Evolutionary conservation across 176 grass and related monocot species (phyloP), one percentile per base, ranked within the genome.

Genomic region (Oryza brachyantha): DNA sequence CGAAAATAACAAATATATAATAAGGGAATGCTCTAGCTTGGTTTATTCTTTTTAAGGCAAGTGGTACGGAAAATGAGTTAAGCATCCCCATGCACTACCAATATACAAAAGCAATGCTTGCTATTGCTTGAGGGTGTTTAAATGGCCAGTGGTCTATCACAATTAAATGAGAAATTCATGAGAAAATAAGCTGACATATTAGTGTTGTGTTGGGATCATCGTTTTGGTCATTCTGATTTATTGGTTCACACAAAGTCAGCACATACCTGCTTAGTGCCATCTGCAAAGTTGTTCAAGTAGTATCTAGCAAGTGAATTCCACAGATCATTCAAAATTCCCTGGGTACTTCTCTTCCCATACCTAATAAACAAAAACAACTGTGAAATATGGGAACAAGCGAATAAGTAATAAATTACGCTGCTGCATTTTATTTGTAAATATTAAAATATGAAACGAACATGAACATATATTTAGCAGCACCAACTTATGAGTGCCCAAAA

Each of bases 241-340:
- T 57, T 10, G 21, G n/a, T 57, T 57, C 13, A 52, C n/a, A 19
- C 48, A 21, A 21, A 82, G 61, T 72, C 39, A 79, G 70, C 55
- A 58, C 5, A 65, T 54, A 95, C 96, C 96, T 99, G 96, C 58
- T 94, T 99, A 74, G 92, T 95, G 66, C 96, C 96, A 76, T 99
- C 96, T 55, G 39, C 86, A 32, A 99, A 99, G 77, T 99, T 99
- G 86, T 99, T 99, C 28, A 93, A 78, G 64, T 99, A 99, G 85
- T 99, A 99, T 80, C 92, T 85, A 91, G 75, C 70, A 77, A 99
- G 83, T 75, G 96, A 41, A 85, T 99, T 93, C 81, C 60, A 72
- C 43, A 89, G 84, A 76, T 99, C 96, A 34, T 99, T 93, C 11
- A 90, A 26, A 78, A 99, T 99, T 75, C 96, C 96, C 70, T 86